Evolutionary conservation across 2,329 filamentous ascomycete genomes (phyloP), one percentile per base, ranked within the genome.

Genomic region (Podosphaera aphanis): DNA sequence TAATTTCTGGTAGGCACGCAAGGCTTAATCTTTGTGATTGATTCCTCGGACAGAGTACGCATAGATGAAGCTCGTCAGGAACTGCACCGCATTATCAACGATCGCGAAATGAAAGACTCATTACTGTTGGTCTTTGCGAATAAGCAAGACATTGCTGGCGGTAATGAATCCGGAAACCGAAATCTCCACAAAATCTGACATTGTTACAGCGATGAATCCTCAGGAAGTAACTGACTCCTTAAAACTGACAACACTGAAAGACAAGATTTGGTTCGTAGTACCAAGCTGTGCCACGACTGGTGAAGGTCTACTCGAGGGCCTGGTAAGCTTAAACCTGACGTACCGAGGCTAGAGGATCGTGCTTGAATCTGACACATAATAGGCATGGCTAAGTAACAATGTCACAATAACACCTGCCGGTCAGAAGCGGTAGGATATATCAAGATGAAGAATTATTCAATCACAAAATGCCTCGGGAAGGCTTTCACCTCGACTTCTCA

Each of bases 21-120:
- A 68, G 90, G 86, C 59, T 74, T 98, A 57, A 94, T 98, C 67
- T 98, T 95, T 68, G 90, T 98, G 55, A 84, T 98, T 59, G 90
- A 98, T 68, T 92, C 83, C 51, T 90, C 83, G 58, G 90, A 95
- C 64, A 82, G 79, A 53, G 77, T 75, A 56, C 81, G 90, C 61
- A 84, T 98, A 63, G 83, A 90, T 47, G 90, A 95, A 67, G 90
- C 90, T 47, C 75, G 79, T 57, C 82, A 84, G 62, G 90, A 98
- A 64, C 70, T 98, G 53, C 85, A 94, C 67, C 82, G 88, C 60
- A 95, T 95, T 66, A 84, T 95, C 66, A 90, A 93, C 64, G 90
- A 95, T 63, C 79, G 88, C 52, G 90, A 98, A 71, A 88, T 95
- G 77, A 86, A 90, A 67, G 88, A 95, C 60, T 86, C 85, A 50